Percentiles rank a stretch among this genome's conserved stretches.
phyloP scores from a whole-genome alignment of 192 early-diverging fungal genomes.

The Gamsiella multidivaricata region DNA sequence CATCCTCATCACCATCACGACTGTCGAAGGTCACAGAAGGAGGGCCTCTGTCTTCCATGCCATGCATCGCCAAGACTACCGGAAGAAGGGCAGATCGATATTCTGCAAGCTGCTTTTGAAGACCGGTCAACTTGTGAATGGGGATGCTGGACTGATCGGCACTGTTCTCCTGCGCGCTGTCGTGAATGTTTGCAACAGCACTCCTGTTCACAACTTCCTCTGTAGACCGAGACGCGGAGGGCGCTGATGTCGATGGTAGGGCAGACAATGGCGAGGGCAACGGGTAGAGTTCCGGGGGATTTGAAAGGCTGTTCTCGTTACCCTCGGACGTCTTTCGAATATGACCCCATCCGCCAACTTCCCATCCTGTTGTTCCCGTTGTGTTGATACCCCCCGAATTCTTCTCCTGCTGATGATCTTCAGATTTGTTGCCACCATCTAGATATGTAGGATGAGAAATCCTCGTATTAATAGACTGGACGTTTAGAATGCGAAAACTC shows the following conservation, averaged over 20 bases:
- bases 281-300: constrained; percentile 8
- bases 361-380: constrained; percentile 30
- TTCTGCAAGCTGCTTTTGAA: constrained; percentile 42
- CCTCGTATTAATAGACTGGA: too few relatives aligned
- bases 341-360: constrained; percentile 33
- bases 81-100: constrained; percentile 37
- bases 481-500: too few relatives aligned
- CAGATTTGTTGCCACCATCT: too few relatives aligned
- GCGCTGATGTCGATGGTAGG: background rate
- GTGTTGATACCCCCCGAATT: background rate
- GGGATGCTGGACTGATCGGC: background rate
- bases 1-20: constrained; percentile 1
- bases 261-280: background rate
- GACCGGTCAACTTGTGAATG: constrained; percentile 24
- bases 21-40: background rate
- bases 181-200: background rate
- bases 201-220: background rate
- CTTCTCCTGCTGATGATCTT: background rate
- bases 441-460: too few relatives aligned
- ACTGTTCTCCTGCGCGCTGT: background rate
- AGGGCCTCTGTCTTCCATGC: background rate
- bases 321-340: constrained; percentile 6
- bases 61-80: constrained; percentile 30
- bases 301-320: constrained; percentile 15
- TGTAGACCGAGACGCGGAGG: too few relatives aligned